phyloP scores from a whole-genome alignment of 805 yeast genomes.

The Clavispora santaluciae region DNA sequence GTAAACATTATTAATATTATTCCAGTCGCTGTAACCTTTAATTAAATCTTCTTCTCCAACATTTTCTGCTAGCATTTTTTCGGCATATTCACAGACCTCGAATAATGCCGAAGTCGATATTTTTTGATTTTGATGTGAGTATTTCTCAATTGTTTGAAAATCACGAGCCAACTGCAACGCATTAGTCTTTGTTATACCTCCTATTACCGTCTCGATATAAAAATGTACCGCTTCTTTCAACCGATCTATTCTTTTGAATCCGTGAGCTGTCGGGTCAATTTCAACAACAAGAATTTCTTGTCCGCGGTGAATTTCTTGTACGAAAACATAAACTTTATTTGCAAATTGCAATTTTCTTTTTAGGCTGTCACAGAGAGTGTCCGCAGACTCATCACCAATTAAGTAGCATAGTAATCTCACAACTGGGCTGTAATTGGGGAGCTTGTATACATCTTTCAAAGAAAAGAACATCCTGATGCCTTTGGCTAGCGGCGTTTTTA shows the following conservation, averaged over 20 bases:
- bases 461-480: neutral
- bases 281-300: constrained; percentile 47
- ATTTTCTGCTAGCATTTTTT: neutral
- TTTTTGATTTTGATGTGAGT: neutral
- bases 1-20: neutral
- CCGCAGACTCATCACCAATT: constrained; percentile 57
- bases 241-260: constrained; percentile 30
- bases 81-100: constrained; percentile 2
- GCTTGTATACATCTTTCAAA: neutral
- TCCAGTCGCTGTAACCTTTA: neutral
- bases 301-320: constrained; percentile 31
- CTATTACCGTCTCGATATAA: constrained; percentile 15
- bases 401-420: constrained; percentile 49
- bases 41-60: neutral
- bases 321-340: constrained; percentile 37
- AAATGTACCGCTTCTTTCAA: constrained; percentile 34
- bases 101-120: neutral
- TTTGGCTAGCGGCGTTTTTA: neutral
- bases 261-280: constrained; percentile 43
- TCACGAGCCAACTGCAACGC: neutral
- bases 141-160: constrained; percentile 1
- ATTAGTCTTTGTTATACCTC: neutral
- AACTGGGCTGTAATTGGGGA: constrained; percentile 17
- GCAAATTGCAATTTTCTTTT: constrained; percentile 27
- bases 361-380: constrained; percentile 44